Base-by-base conservation (phyloP, 208 protist species). In the Crithidia brevicula region DNA sequence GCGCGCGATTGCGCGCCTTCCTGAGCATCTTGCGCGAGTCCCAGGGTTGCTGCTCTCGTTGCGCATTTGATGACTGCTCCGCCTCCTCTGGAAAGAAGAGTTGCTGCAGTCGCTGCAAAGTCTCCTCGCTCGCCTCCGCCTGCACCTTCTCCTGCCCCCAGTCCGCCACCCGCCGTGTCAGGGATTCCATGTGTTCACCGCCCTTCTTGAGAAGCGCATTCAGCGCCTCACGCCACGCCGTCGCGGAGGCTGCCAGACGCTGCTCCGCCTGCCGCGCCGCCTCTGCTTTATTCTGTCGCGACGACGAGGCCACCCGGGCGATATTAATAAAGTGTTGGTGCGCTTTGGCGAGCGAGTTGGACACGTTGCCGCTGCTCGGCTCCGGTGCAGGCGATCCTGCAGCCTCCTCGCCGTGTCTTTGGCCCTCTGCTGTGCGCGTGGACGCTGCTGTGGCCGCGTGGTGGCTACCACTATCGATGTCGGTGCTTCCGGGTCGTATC, bases 231-330 rank as follows among this genome's bases (percentile, higher is more conserved):
- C 62, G 57, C 70, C 70, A 76, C 16, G 62, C 28, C 13, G 34
- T 36, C 9, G 66, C 70, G 0, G 70, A 20, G 3, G 70, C 25
- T 18, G 60, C 62, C 3, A 70, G 61, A 4, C 56, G 46, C 47
- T 76, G 61, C 56, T 76, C 70, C 18, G 62, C 70, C 31, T 40
- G 43, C 47, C 70, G 62, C 10, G 70, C 57, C 10, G 53, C 62
- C 28, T 70, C 57, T 5, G 45, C 40, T 22, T 66, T 54, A 22
- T 63, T 62, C 20, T 49, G 62, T 16, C 70, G 70, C 3, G 38
- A 4, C 8, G 62, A 33, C 6, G 62, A n/a, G 27, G 61, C 45
- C 5, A 8, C 13, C 38, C 70, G 70, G 9, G 66, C 70, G 18
- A 70, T 16, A 16, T 53, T 18, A 18, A 59, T 62, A 23, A 76